phyloP scores from a whole-genome alignment of 257 asterid genomes.

The Osmanthus fragrans region DNA sequence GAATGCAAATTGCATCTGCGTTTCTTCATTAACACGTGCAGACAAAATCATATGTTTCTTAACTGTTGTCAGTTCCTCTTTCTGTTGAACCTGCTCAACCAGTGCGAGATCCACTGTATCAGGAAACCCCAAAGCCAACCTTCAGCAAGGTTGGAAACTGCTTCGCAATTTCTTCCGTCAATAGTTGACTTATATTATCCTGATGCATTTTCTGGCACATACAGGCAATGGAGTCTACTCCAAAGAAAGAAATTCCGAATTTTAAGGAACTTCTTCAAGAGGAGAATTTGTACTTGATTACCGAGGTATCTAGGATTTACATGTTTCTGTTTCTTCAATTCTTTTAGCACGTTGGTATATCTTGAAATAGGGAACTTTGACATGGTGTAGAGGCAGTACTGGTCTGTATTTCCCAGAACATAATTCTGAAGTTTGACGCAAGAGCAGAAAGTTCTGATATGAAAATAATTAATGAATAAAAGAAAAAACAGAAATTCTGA shows the following conservation, averaged over 20 bases:
- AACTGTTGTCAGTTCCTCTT: slow-evolving; percentile 57
- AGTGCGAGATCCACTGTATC: slow-evolving; percentile 68
- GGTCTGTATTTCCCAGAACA: background rate
- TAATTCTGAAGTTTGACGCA: background rate
- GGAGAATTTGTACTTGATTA: slow-evolving; percentile 77
- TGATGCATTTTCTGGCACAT: slow-evolving; percentile 19
- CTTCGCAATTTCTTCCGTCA: slow-evolving; percentile 4
- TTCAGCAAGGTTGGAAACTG: slow-evolving; percentile 58
- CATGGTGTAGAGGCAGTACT: slow-evolving; percentile 3
- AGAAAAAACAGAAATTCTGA: no score
- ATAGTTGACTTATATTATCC: background rate
- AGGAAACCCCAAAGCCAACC: slow-evolving; percentile 67
- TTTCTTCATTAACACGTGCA: background rate
- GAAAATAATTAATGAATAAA: background rate
- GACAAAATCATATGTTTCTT: slow-evolving; percentile 3
- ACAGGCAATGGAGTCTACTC: slow-evolving; percentile 77
- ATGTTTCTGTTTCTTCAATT: background rate
- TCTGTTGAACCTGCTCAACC: slow-evolving; percentile 64
- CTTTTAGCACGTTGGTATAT: background rate
- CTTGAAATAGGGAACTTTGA: slow-evolving; percentile 1
- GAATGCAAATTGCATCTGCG: background rate
- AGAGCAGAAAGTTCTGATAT: background rate
- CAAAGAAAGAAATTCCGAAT: slow-evolving; percentile 67
- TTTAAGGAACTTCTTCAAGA: slow-evolving; percentile 72
- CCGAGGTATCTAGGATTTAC: slow-evolving; percentile 55